Evolutionary conservation across 164 flowering plant genomes (phyloP).

Genomic region (Cinnamomum chago): DNA sequence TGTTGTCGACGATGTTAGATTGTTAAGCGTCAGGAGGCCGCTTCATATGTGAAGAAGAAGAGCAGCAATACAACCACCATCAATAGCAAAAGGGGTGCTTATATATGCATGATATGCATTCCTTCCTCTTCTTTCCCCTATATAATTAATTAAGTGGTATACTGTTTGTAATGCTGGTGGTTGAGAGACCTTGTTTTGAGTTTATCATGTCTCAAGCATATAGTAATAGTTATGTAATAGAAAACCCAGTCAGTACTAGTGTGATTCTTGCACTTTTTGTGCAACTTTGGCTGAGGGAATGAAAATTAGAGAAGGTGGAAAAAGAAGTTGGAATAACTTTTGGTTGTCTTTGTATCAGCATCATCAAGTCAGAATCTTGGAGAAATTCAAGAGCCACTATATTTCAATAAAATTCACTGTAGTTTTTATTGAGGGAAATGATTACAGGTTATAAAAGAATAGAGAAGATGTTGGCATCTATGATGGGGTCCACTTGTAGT

Average conservation of each 20-base stretch:
- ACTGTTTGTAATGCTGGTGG: constrained; percentile 12
- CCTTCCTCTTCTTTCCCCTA: background rate
- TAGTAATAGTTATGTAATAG: constrained; percentile 2
- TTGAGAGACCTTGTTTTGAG: constrained; percentile 5
- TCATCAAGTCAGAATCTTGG: too few relatives aligned
- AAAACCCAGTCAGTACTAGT: background rate
- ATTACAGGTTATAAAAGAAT: too few relatives aligned
- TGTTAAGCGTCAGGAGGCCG: constrained; percentile 39
- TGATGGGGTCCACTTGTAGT: too few relatives aligned
- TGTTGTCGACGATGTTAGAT: constrained; percentile 60
- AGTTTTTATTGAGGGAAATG: background rate
- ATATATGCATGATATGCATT: constrained; percentile 1
- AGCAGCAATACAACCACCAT: background rate
- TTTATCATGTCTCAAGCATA: constrained; percentile 2
- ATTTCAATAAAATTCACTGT: background rate
- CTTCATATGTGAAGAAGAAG: background rate
- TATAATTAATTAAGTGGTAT: background rate
- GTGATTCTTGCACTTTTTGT: background rate
- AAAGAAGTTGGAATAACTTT: too few relatives aligned
- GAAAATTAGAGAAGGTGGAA: too few relatives aligned
- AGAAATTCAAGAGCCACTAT: background rate
- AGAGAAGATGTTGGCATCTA: background rate
- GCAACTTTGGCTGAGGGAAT: background rate
- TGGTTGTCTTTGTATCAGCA: too few relatives aligned
- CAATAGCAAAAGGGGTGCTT: background rate